A percentile compares a stretch with the other conserved stretches of the same genome.
phyloP scores from a whole-genome alignment of 495 filamentous ascomycete genomes.

The Peziza echinospora region DNA sequence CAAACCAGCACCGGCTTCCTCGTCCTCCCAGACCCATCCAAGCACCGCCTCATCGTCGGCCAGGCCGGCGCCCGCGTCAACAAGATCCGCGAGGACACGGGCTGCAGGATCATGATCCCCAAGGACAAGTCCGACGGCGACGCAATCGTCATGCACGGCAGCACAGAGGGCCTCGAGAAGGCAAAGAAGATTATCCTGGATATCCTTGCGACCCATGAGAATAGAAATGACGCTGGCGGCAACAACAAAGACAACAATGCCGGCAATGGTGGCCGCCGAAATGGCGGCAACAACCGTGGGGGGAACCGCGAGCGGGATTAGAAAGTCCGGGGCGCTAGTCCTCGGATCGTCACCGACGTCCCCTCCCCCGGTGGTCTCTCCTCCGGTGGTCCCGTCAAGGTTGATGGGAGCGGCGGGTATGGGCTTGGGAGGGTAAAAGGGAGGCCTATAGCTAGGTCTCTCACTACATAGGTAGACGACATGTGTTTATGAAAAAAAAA shows the following conservation, averaged over 20 bases:
- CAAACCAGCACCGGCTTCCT: slow-evolving; percentile 64
- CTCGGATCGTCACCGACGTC: too few species aligned
- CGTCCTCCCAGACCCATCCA: slow-evolving; percentile 67
- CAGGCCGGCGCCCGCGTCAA: slow-evolving; percentile 80
- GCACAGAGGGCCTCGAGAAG: slow-evolving; percentile 58
- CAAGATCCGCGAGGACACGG: slow-evolving; percentile 71
- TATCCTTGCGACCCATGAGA: slow-evolving; percentile 39
- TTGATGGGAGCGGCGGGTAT: too few species aligned
- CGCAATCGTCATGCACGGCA: slow-evolving; percentile 72
- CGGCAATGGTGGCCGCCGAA: background rate
- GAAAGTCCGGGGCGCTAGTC: too few species aligned
- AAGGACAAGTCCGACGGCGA: slow-evolving; percentile 54
- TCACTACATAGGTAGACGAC: too few species aligned
- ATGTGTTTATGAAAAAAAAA: too few species aligned
- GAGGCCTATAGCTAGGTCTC: too few species aligned
- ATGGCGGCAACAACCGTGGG: background rate
- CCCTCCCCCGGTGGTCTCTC: too few species aligned
- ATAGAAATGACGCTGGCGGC: slow-evolving; percentile 12
- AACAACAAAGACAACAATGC: too few species aligned
- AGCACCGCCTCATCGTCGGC: slow-evolving; percentile 78
- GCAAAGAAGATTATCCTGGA: slow-evolving; percentile 76
- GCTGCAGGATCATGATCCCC: slow-evolving; percentile 79
- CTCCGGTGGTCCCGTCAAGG: too few species aligned
- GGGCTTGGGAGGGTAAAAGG: too few species aligned
- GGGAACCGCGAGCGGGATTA: too few species aligned